A percentile compares a stretch with the other conserved stretches of the same genome.
Conservation (phyloP, 2,329 filamentous ascomycete species). For the Claviceps sp. region DNA sequence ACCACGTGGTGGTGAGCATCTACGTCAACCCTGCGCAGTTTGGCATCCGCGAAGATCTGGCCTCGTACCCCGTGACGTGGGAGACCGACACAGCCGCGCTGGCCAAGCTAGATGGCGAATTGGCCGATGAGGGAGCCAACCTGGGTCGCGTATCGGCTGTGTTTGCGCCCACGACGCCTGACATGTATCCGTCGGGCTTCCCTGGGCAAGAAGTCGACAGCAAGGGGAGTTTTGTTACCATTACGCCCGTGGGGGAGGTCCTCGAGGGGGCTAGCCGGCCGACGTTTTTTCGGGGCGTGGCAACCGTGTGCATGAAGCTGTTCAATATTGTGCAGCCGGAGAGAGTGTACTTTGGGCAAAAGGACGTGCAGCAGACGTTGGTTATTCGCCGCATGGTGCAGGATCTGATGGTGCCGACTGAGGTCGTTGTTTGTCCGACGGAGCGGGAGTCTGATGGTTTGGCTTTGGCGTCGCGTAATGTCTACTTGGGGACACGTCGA, state of each 20-base stretch:
- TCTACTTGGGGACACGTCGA: conserved; percentile 71
- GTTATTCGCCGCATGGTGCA: conserved; percentile 75
- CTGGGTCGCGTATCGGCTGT: conserved; percentile 64
- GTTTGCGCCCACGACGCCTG: conserved; percentile 68
- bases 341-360: conserved; percentile 84
- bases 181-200: conserved; percentile 79
- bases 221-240: conserved; percentile 77
- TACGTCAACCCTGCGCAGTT: conserved; percentile 98
- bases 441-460: conserved; percentile 67
- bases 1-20: conserved; percentile 77
- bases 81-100: conserved; percentile 58
- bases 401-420: conserved; percentile 70
- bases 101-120: conserved; percentile 52
- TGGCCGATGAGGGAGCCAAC: conserved; percentile 46
- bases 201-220: conserved; percentile 60
- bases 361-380: conserved; percentile 93
- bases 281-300: conserved; percentile 92
- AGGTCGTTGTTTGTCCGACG: conserved; percentile 63
- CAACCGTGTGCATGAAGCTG: conserved; percentile 84
- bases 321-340: conserved; percentile 44
- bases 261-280: conserved; percentile 78
- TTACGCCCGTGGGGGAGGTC: conserved; percentile 69
- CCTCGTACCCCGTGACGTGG: conserved; percentile 85
- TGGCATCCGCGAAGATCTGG: conserved; percentile 74
- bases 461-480: conserved; percentile 84